These are phyloP conservation scores for Ceratocystis albifundus DNA, from an alignment of 2,329 filamentous ascomycete species.

Conservation along the genomic window DNA sequence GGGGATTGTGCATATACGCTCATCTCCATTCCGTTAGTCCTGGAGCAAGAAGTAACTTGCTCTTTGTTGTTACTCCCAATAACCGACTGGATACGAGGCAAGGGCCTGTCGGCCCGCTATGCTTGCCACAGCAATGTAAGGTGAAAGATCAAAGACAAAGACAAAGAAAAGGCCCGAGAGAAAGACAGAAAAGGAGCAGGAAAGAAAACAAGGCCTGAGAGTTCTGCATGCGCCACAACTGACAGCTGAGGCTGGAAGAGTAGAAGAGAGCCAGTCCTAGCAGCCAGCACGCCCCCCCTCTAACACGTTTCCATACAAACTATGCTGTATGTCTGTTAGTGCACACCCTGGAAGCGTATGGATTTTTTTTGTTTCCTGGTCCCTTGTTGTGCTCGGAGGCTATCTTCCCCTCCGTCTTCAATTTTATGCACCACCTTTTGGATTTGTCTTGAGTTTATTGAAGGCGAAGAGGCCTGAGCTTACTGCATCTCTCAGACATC, in stretches of 20 bases:
- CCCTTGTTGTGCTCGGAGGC: neutral
- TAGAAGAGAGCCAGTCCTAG: neutral
- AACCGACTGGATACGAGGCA: neutral
- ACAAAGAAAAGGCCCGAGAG: conserved; percentile 5
- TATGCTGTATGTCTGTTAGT: neutral
- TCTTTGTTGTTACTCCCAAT: no score
- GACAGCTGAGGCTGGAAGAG: conserved; percentile 7
- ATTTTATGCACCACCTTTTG: neutral
- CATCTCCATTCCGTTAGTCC: neutral
- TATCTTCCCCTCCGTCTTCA: neutral
- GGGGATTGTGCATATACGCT: neutral
- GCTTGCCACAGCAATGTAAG: neutral
- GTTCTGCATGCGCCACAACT: conserved; percentile 11
- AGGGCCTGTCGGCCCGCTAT: neutral
- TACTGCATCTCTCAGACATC: no score
- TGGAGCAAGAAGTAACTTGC: no score
- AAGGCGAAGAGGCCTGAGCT: no score
- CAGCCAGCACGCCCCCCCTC: neutral
- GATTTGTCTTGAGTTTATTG: neutral
- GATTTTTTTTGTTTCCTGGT: neutral
- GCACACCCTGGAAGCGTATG: neutral
- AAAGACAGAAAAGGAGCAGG: neutral
- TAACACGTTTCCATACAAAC: neutral
- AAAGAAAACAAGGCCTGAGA: neutral
- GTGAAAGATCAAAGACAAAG: neutral